Percentiles rank a stretch among this genome's conserved stretches.
These are phyloP conservation scores for Shiraia bambusicola DNA, from an alignment of 2,329 filamentous ascomycete species.

Conservation along the genomic window DNA sequence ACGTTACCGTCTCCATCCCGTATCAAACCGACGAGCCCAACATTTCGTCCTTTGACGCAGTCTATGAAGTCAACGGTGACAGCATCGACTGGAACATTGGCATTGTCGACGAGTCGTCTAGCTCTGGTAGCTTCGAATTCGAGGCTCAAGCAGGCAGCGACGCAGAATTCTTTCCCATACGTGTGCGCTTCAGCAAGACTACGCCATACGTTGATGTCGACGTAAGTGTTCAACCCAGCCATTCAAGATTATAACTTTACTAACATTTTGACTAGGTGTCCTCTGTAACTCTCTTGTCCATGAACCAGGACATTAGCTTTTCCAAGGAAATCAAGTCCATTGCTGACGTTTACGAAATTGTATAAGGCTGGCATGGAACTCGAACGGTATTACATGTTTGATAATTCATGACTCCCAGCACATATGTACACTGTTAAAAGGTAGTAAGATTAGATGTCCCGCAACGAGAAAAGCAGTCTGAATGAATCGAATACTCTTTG, in stretches of 20 bases:
- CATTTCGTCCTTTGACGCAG: conserved; percentile 89
- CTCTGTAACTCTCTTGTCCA: conserved; percentile 69
- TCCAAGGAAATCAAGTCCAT: conserved; percentile 78
- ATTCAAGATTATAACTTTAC: background rate
- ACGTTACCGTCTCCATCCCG: conserved; percentile 86
- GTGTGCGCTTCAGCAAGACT: conserved; percentile 81
- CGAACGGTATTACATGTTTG: background rate
- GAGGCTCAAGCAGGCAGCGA: conserved; percentile 86
- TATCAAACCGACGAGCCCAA: conserved; percentile 82
- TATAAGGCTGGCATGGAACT: conserved; percentile 51
- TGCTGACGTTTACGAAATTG: conserved; percentile 75
- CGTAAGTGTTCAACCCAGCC: conserved; percentile 61
- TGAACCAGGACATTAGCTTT: conserved; percentile 77
- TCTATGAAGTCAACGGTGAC: conserved; percentile 91
- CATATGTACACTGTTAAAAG: background rate
- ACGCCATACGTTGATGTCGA: conserved; percentile 89
- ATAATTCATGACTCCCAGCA: background rate
- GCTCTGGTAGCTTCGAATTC: conserved; percentile 89
- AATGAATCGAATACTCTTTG: too few species aligned
- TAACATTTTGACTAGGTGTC: conserved; percentile 57
- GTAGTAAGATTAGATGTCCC: background rate
- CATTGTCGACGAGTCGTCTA: conserved; percentile 76
- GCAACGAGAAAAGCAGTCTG: too few species aligned
- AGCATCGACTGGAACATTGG: conserved; percentile 93
- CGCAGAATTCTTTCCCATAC: conserved; percentile 98